A percentile compares a stretch with the other conserved stretches of the same genome.
Evolutionary conservation across 192 early-diverging fungal species (phyloP).

Genomic region (Gaertneriomyces semiglobifer): DNA sequence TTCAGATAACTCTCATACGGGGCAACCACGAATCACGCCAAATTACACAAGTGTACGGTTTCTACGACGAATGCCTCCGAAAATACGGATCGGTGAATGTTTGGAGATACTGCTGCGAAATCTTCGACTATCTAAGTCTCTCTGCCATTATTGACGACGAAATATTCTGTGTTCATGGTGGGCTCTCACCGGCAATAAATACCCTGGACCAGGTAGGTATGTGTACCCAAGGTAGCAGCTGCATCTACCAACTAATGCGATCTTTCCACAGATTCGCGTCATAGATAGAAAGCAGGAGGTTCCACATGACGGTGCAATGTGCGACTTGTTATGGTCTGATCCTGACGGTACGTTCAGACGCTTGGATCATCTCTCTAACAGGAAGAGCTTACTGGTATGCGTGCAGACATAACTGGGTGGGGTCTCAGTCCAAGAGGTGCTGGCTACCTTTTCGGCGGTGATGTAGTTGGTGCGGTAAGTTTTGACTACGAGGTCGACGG

Average conservation of each 20-base stretch:
- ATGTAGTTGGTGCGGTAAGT: slow-evolving; percentile 62
- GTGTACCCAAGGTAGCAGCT: not conserved
- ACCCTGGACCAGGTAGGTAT: slow-evolving; percentile 79
- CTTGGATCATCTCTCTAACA: not conserved
- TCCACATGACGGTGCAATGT: slow-evolving; percentile 97
- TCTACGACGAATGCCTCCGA: slow-evolving; percentile 97
- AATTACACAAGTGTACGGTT: slow-evolving; percentile 99
- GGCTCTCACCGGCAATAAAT: slow-evolving; percentile 89
- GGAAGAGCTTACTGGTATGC: not conserved
- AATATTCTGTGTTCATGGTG: slow-evolving; percentile 99
- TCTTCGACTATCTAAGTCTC: slow-evolving; percentile 96
- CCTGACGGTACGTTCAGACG: slow-evolving; percentile 62
- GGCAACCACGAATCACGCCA: slow-evolving; percentile 99
- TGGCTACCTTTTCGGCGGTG: slow-evolving; percentile 95
- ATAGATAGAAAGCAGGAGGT: slow-evolving; percentile 80
- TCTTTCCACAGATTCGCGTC: slow-evolving; percentile 35
- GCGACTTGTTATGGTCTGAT: slow-evolving; percentile 96
- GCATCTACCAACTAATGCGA: not conserved
- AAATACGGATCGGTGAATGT: slow-evolving; percentile 99
- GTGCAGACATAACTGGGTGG: slow-evolving; percentile 72
- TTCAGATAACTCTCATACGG: slow-evolving; percentile 86
- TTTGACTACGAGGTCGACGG: not conserved
- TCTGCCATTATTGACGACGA: slow-evolving; percentile 94
- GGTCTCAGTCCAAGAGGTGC: slow-evolving; percentile 94
- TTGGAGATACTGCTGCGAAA: slow-evolving; percentile 95